A percentile compares a stretch with the other conserved stretches of the same genome.
These are phyloP conservation scores for Calocybe gangraenosa DNA, from an alignment of 768 basidiomycete species.

Conservation along the genomic window DNA sequence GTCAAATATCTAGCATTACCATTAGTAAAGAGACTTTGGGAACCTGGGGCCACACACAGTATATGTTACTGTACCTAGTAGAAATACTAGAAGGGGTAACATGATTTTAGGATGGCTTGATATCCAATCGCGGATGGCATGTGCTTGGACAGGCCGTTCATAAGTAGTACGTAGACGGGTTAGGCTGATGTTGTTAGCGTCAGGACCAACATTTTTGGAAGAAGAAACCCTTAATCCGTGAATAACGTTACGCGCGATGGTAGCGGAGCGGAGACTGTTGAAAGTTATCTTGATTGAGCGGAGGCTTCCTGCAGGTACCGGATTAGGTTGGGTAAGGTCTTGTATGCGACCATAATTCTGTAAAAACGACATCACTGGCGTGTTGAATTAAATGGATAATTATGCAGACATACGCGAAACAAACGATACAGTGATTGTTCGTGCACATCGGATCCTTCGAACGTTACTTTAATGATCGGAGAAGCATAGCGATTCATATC, in stretches of 20 bases:
- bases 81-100: constrained; percentile 75
- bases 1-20: constrained; percentile 70
- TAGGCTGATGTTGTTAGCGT: constrained; percentile 27
- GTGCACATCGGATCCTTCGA: constrained; percentile 84
- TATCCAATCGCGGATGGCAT: constrained; percentile 74
- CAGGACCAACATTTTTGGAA: constrained; percentile 8
- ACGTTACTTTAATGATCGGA: constrained; percentile 66
- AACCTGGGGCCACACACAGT: constrained; percentile 46
- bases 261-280: constrained; percentile 59
- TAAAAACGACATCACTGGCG: constrained; percentile 4
- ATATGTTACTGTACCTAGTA: constrained; percentile 88
- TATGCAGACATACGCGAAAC: constrained; percentile 54
- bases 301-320: constrained; percentile 60
- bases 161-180: constrained; percentile 53
- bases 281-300: constrained; percentile 67
- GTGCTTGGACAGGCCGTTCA: constrained; percentile 59
- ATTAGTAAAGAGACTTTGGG: background rate
- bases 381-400: background rate
- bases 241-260: constrained; percentile 78
- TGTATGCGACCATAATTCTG: constrained; percentile 82
- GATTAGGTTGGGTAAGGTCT: constrained; percentile 56
- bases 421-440: constrained; percentile 78
- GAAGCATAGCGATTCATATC: constrained; percentile 86
- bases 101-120: constrained; percentile 83
- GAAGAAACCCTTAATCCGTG: constrained; percentile 51